phyloP scores from a whole-genome alignment of 1,139 yeast species.

The Magnusiomyces sp. region DNA sequence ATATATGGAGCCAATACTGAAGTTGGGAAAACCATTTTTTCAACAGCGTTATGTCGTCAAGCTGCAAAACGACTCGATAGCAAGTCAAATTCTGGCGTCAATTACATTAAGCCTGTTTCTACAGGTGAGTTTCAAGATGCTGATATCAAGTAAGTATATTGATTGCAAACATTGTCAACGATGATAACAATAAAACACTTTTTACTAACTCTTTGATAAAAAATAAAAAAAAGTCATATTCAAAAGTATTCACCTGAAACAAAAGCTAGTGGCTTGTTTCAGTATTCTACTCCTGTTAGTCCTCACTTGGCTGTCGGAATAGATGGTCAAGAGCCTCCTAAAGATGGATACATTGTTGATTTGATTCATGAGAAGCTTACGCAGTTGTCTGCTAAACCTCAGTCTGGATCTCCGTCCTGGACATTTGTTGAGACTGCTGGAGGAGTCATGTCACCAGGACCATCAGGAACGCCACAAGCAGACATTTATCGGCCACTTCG shows the following conservation, averaged over 20 bases:
- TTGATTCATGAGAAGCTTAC: neutral
- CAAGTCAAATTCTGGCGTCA: conserved; percentile 6
- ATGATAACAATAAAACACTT: neutral
- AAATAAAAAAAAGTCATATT: conserved; percentile 14
- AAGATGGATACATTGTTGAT: conserved; percentile 10
- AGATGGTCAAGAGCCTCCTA: conserved; percentile 9
- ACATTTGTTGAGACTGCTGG: conserved; percentile 26
- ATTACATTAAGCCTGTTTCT: conserved; percentile 25
- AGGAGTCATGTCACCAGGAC: conserved; percentile 26
- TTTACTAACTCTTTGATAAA: conserved; percentile 14
- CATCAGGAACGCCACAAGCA: conserved; percentile 22
- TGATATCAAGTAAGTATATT: conserved; percentile 14
- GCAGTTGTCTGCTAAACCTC: neutral
- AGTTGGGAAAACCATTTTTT: conserved; percentile 26
- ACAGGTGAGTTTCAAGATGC: conserved; percentile 24
- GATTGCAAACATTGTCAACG: neutral
- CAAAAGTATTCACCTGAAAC: conserved; percentile 8
- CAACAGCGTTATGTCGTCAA: conserved; percentile 19
- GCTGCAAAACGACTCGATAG: neutral
- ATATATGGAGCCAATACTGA: conserved; percentile 39
- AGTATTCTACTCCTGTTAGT: conserved; percentile 22
- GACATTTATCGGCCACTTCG: conserved; percentile 24
- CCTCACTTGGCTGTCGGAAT: conserved; percentile 24
- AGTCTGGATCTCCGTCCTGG: conserved; percentile 14
- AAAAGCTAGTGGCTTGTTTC: conserved; percentile 18